phyloP scores from a whole-genome alignment of 805 yeast genomes.

The Candida qinlingensis region DNA sequence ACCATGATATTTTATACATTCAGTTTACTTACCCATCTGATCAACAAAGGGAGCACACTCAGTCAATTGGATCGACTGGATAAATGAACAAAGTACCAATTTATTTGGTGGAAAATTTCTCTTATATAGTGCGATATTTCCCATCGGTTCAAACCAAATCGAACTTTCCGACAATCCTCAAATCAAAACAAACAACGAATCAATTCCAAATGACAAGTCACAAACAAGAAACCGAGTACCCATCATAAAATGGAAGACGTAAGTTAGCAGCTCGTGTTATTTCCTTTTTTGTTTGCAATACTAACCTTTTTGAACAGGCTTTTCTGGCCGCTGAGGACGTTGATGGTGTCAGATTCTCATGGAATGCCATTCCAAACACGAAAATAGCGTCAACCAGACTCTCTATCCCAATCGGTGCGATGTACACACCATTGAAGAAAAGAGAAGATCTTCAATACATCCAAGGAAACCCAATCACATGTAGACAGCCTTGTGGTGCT shows the following conservation, averaged over 20 bases:
- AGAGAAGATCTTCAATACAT: conserved; percentile 34
- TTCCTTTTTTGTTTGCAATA: too few relatives aligned
- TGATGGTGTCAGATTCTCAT: conserved; percentile 58
- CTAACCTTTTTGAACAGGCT: background rate
- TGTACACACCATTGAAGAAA: conserved; percentile 55
- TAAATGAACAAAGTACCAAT: background rate
- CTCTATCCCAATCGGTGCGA: conserved; percentile 49
- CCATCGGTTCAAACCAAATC: background rate
- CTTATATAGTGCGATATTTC: background rate
- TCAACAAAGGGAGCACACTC: background rate
- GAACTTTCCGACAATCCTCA: too few relatives aligned
- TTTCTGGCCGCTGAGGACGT: conserved; percentile 19
- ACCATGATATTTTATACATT: too few relatives aligned
- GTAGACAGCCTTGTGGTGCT: conserved; percentile 48
- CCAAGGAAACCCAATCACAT: conserved; percentile 39
- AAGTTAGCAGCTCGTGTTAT: background rate
- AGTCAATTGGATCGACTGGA: too few relatives aligned
- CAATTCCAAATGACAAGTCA: too few relatives aligned
- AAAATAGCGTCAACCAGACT: conserved; percentile 46
- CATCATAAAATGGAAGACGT: conserved; percentile 3
- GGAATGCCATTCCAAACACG: conserved; percentile 56
- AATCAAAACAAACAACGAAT: background rate
- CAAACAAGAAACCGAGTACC: background rate
- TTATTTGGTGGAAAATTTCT: background rate
- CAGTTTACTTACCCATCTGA: conserved; percentile 1